Conservation (phyloP, 768 basidiomycete genomes). For the Russula sp. region DNA sequence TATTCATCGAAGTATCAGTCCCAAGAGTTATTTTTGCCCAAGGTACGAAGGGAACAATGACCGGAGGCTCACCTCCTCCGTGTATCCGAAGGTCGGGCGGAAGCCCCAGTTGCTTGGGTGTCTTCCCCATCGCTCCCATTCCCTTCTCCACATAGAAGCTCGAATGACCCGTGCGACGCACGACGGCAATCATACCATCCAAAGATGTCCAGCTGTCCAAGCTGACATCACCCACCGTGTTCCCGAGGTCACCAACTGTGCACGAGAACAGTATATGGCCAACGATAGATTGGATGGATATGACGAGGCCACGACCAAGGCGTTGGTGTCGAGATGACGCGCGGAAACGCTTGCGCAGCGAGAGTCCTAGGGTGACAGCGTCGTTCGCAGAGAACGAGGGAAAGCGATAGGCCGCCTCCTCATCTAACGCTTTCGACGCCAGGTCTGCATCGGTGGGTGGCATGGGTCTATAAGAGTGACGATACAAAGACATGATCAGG, state of each 20-base stretch:
- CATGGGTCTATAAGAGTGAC: slow-evolving; percentile 49
- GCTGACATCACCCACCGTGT: slow-evolving; percentile 62
- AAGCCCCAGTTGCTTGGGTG: slow-evolving; percentile 62
- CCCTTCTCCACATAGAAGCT: slow-evolving; percentile 84
- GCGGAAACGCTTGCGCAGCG: slow-evolving; percentile 78
- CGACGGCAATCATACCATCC: slow-evolving; percentile 75
- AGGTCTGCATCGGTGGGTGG: slow-evolving; percentile 64
- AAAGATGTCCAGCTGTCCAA: slow-evolving; percentile 73
- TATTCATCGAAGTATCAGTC: slow-evolving; percentile 26
- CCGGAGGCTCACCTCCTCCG: slow-evolving; percentile 60
- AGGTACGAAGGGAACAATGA: neutral
- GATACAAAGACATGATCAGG: slow-evolving; percentile 43
- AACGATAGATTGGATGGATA: slow-evolving; percentile 71
- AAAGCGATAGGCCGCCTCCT: slow-evolving; percentile 67
- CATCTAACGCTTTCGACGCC: slow-evolving; percentile 60
- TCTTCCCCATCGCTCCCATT: slow-evolving; percentile 77
- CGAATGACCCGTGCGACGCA: slow-evolving; percentile 74
- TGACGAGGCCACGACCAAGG: slow-evolving; percentile 67
- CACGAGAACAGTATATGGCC: slow-evolving; percentile 78
- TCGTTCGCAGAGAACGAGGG: slow-evolving; percentile 67
- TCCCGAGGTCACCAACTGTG: slow-evolving; percentile 75
- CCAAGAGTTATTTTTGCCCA: neutral
- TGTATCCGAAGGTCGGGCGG: slow-evolving; percentile 56
- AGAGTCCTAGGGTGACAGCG: slow-evolving; percentile 73
- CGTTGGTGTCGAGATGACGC: slow-evolving; percentile 60